Conservation (phyloP, 2,329 filamentous ascomycete species). For the Hypocreales sp. region DNA sequence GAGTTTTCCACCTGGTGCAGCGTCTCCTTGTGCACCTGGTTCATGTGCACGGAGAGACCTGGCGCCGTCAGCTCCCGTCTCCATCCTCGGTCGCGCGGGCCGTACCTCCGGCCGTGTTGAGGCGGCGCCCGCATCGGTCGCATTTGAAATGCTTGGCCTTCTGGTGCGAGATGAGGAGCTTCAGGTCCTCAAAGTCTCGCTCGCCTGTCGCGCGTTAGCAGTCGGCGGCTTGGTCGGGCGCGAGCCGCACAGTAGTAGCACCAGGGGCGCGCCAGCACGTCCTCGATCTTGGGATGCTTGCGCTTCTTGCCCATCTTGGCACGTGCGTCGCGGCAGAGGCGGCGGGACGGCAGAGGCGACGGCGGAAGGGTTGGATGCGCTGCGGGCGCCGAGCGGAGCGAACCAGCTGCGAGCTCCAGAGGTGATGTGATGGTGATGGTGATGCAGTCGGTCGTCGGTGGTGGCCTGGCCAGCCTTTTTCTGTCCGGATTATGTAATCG, state of each 20-base stretch:
- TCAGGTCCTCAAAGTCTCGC: conserved; percentile 93
- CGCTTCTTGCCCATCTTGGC: conserved; percentile 69
- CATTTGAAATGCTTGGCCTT: conserved; percentile 99
- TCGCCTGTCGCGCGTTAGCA: conserved; percentile 44
- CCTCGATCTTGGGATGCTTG: conserved; percentile 71
- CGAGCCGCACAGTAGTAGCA: conserved; percentile 82
- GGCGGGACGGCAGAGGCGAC: no score
- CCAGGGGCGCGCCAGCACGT: conserved; percentile 78
- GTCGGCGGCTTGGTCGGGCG: neutral
- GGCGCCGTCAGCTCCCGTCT: neutral
- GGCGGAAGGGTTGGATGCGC: no score
- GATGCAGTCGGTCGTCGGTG: no score
- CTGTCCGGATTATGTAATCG: no score
- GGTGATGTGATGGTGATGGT: no score
- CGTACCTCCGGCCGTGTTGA: conserved; percentile 88
- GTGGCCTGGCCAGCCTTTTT: no score
- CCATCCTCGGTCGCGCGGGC: neutral
- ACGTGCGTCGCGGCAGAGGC: no score
- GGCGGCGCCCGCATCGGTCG: conserved; percentile 69
- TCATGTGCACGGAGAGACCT: conserved; percentile 95
- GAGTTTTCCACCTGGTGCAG: conserved; percentile 84
- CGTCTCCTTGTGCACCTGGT: conserved; percentile 94
- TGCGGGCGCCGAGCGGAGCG: no score
- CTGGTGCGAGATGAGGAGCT: conserved; percentile 92
- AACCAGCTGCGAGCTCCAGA: no score